These are phyloP conservation scores for Yamadazyma sp. DNA, from an alignment of 805 yeast species.

Conservation along the genomic window DNA sequence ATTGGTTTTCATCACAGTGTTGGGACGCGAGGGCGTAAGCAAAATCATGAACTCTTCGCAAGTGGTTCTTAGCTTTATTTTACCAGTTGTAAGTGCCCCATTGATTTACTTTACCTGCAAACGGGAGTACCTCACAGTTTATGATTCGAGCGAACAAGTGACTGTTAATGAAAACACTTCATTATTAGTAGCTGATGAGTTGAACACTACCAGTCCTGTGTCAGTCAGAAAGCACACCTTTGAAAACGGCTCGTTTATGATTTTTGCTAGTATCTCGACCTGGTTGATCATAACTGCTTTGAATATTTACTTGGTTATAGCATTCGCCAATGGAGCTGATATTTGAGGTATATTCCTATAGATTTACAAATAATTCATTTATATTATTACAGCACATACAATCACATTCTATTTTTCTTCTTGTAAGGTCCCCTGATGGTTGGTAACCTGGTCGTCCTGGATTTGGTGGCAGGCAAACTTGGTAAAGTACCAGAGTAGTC, in stretches of 20 bases:
- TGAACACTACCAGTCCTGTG: conserved; percentile 9
- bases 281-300: conserved; percentile 42
- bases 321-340: conserved; percentile 42
- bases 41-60: conserved; percentile 47
- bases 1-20: conserved; percentile 32
- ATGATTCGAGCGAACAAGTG: conserved; percentile 17
- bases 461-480: conserved; percentile 40
- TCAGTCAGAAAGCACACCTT: conserved; percentile 28
- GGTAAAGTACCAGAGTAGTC: conserved; percentile 83
- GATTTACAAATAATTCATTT: not conserved
- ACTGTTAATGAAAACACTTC: conserved; percentile 16
- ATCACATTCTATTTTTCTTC: conserved; percentile 25
- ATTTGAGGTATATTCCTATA: conserved; percentile 20
- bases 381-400: conserved; percentile 8
- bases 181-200: conserved; percentile 13
- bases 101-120: conserved; percentile 44
- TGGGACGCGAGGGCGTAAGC: conserved; percentile 47
- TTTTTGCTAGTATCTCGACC: conserved; percentile 33
- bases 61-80: conserved; percentile 43
- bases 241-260: conserved; percentile 39
- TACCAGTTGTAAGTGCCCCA: conserved; percentile 46
- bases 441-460: conserved; percentile 29
- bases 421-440: conserved; percentile 41
- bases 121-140: conserved; percentile 41
- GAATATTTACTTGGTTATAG: conserved; percentile 40